Evolutionary conservation across 306 rosid species (phyloP).

Genomic region (Sesbania bispinosa): DNA sequence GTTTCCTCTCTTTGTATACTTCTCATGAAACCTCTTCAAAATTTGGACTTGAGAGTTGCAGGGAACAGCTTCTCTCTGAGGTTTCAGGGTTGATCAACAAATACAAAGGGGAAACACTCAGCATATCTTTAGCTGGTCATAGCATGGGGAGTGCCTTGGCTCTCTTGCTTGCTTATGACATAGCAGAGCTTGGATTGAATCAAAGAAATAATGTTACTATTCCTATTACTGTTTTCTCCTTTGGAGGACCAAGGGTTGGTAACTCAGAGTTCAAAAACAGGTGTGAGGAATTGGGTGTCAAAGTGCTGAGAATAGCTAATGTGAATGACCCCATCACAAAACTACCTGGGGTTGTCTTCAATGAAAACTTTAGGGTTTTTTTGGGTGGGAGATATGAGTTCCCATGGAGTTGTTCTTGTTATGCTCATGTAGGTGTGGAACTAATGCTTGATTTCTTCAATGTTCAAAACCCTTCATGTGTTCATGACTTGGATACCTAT

Average conservation of each 20-base stretch:
- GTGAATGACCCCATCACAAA: conserved; percentile 87
- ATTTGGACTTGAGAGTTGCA: conserved; percentile 69
- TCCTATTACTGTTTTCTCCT: conserved; percentile 74
- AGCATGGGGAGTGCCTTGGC: conserved; percentile 97
- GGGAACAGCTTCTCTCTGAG: conserved; percentile 86
- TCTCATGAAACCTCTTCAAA: conserved; percentile 54
- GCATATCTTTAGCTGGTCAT: conserved; percentile 82
- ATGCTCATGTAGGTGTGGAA: conserved; percentile 91
- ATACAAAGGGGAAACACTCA: conserved; percentile 60
- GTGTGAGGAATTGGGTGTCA: conserved; percentile 83
- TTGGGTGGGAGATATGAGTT: conserved; percentile 52
- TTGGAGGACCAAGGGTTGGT: conserved; percentile 91
- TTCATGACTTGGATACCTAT: conserved; percentile 79
- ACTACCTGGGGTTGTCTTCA: conserved; percentile 77
- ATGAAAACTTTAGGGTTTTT: conserved; percentile 87
- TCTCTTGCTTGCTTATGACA: conserved; percentile 78
- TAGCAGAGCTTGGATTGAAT: conserved; percentile 76
- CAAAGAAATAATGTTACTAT: too few relatives aligned
- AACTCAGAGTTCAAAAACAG: conserved; percentile 61
- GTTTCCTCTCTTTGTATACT: conserved; percentile 75
- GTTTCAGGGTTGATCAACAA: conserved; percentile 52
- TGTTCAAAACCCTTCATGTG: conserved; percentile 83
- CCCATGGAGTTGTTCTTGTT: conserved; percentile 73
- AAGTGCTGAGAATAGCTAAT: conserved; percentile 65
- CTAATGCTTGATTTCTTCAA: conserved; percentile 71